Percentiles rank a stretch among this genome's conserved stretches.
Evolutionary conservation across 257 asterid genomes (phyloP).

Genomic region (Anisodus acutangulus): DNA sequence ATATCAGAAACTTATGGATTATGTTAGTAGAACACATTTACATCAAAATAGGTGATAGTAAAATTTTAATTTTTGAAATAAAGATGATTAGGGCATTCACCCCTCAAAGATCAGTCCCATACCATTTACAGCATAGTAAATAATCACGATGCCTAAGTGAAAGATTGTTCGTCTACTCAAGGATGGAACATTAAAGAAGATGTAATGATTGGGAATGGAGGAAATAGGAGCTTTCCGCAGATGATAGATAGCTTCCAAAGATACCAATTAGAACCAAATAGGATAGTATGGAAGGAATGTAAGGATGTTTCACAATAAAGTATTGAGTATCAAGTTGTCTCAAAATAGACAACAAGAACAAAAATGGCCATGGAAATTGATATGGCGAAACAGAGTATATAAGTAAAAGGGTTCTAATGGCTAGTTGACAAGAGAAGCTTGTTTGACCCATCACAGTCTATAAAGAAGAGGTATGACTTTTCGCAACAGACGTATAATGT

Average conservation of each 20-base stretch:
- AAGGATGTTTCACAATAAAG: neutral
- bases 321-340: neutral
- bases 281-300: neutral
- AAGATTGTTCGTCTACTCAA: neutral
- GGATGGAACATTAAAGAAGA: neutral
- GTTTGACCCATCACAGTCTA: neutral
- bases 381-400: neutral
- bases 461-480: neutral
- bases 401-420: neutral
- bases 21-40: neutral
- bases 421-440: neutral
- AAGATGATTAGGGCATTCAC: neutral
- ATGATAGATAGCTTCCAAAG: conserved; percentile 5
- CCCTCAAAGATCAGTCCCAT: conserved; percentile 8
- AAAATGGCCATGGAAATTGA: conserved; percentile 7
- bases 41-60: neutral
- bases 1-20: neutral
- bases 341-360: conserved; percentile 16
- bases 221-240: neutral
- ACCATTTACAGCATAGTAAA: conserved; percentile 4
- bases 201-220: conserved; percentile 17
- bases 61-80: neutral
- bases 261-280: neutral
- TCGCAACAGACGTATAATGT: neutral
- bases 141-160: neutral